These are phyloP conservation scores for Amborella trichopoda DNA, from an alignment of 164 flowering plant genomes.

Conservation along the genomic window DNA sequence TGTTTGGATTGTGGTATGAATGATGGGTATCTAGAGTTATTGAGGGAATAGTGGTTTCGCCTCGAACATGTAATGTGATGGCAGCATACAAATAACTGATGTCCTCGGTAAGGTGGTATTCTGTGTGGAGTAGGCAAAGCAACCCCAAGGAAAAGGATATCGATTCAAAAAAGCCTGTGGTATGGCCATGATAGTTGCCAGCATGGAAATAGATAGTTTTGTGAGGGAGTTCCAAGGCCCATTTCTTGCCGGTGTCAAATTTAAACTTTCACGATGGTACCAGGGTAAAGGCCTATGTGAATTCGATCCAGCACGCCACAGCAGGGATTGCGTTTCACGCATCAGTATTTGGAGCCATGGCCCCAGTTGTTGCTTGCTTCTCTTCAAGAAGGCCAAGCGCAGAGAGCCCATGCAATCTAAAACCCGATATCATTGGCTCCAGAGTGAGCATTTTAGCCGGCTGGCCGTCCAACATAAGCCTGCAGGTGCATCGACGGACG, in stretches of 20 bases:
- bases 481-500: background rate
- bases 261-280: background rate
- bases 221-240: background rate
- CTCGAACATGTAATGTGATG: no score
- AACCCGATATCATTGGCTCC: slow-evolving; percentile 5
- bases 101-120: no score
- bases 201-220: background rate
- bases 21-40: no score
- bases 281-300: background rate
- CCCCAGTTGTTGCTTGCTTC: slow-evolving; percentile 4
- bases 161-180: slow-evolving; percentile 7
- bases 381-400: slow-evolving; percentile 6
- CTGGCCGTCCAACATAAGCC: background rate
- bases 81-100: no score
- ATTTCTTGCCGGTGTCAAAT: background rate
- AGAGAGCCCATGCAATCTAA: background rate
- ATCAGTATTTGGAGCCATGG: background rate
- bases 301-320: background rate
- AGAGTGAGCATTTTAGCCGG: slow-evolving; percentile 6
- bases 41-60: no score
- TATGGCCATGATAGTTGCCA: slow-evolving; percentile 1
- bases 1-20: no score
- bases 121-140: no score
- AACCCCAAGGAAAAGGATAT: no score
- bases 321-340: background rate